These are phyloP conservation scores for Lactarius evosmus DNA, from an alignment of 768 basidiomycete genomes.

Conservation along the genomic window DNA sequence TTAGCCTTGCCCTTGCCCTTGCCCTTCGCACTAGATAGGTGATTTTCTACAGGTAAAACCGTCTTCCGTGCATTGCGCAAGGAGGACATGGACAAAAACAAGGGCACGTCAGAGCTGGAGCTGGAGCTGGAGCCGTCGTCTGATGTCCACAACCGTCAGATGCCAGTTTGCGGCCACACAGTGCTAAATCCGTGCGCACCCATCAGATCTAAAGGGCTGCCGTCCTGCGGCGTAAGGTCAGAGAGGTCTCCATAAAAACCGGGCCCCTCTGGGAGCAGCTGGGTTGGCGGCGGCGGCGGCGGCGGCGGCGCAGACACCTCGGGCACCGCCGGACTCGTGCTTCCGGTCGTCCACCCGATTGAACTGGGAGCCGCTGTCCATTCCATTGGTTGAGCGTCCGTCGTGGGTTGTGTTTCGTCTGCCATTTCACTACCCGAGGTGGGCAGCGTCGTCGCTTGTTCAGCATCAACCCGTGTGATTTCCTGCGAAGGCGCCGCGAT, in stretches of 20 bases:
- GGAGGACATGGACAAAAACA: not conserved
- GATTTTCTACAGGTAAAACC: not conserved
- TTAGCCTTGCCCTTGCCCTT: not conserved
- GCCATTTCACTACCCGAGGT: not conserved
- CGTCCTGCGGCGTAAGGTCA: not conserved
- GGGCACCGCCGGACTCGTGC: not conserved
- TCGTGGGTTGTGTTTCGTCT: not conserved
- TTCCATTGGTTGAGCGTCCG: not conserved
- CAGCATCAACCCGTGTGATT: not conserved
- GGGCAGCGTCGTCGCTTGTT: not conserved
- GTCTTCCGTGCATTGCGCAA: not conserved
- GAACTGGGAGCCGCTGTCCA: not conserved
- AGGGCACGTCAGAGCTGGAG: constrained; percentile 1
- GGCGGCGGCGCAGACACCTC: not conserved
- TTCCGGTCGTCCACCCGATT: too few relatives aligned
- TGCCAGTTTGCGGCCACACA: not conserved
- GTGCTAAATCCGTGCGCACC: not conserved
- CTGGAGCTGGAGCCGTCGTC: not conserved
- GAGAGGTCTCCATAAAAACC: not conserved
- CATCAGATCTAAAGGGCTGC: not conserved
- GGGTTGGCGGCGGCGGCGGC: not conserved
- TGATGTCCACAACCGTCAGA: not conserved
- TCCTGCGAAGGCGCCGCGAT: not conserved
- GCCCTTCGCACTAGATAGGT: not conserved
- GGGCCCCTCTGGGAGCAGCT: not conserved